Evolutionary conservation across 169 alveolate genomes (phyloP).

Genomic region (Eimeria acervulina): DNA sequence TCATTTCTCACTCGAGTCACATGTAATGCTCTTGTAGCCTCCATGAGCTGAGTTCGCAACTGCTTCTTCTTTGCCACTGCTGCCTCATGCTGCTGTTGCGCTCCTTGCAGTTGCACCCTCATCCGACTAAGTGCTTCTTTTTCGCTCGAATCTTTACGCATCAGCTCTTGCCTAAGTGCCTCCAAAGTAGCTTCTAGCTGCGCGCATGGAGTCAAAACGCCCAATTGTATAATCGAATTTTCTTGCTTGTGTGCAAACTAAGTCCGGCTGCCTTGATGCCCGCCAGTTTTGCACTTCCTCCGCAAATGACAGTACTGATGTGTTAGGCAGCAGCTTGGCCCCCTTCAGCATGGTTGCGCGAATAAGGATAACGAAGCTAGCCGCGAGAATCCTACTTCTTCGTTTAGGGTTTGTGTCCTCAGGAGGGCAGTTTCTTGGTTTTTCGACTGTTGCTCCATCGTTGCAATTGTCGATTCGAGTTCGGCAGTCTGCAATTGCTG

Average conservation of each 20-base stretch:
- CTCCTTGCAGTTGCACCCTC: not conserved
- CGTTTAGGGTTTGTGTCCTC: constrained; percentile 54
- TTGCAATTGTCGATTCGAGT: constrained; percentile 33
- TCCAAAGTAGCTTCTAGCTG: constrained; percentile 72
- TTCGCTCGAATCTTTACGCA: constrained; percentile 35
- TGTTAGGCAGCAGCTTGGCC: not conserved
- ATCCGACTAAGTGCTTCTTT: not conserved
- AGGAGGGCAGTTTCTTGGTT: constrained; percentile 68
- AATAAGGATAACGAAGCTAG: not conserved
- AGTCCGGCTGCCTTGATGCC: not conserved
- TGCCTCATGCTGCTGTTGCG: constrained; percentile 52
- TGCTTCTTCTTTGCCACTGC: constrained; percentile 53
- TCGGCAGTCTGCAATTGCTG: constrained; percentile 68
- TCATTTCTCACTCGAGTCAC: constrained; percentile 67
- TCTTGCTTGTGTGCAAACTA: not conserved
- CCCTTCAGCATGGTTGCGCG: not conserved
- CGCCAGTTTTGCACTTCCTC: not conserved
- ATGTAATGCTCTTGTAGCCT: constrained; percentile 52
- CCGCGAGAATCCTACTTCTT: constrained; percentile 22
- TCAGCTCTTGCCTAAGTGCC: constrained; percentile 49
- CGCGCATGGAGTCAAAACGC: not conserved
- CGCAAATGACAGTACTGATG: not conserved
- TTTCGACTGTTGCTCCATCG: constrained; percentile 64
- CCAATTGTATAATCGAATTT: not conserved
- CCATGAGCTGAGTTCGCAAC: constrained; percentile 61